phyloP scores from a whole-genome alignment of 2,329 filamentous ascomycete genomes.

The Talaromyces amestolkiae region DNA sequence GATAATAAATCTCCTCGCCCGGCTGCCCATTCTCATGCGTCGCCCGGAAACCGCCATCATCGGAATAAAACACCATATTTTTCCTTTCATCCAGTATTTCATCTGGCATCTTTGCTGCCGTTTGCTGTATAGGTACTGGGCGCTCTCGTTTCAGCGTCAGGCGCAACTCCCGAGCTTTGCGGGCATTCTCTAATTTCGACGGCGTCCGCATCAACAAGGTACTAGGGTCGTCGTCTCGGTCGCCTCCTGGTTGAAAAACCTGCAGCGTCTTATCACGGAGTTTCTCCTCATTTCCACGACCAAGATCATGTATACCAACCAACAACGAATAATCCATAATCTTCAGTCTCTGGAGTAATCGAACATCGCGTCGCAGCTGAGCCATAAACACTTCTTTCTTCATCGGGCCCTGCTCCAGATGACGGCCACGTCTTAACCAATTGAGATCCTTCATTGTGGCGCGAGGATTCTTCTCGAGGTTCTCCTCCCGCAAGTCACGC shows the following conservation, averaged over 20 bases:
- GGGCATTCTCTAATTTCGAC: slow-evolving; percentile 85
- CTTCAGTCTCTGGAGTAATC: slow-evolving; percentile 77
- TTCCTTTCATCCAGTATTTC: slow-evolving; percentile 74
- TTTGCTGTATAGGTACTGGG: slow-evolving; percentile 87
- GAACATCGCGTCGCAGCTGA: slow-evolving; percentile 84
- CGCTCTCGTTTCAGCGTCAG: slow-evolving; percentile 91
- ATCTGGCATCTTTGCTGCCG: slow-evolving; percentile 81
- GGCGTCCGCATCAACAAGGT: slow-evolving; percentile 79
- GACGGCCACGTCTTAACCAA: slow-evolving; percentile 82
- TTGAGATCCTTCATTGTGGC: slow-evolving; percentile 96
- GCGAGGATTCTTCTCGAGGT: slow-evolving; percentile 81
- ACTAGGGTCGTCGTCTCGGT: slow-evolving; percentile 60
- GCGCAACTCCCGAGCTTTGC: slow-evolving; percentile 85
- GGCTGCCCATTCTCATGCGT: slow-evolving; percentile 85
- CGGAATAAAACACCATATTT: slow-evolving; percentile 83
- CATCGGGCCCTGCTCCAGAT: slow-evolving; percentile 81
- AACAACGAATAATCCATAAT: slow-evolving; percentile 99
- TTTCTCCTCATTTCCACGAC: slow-evolving; percentile 91
- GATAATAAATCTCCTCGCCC: slow-evolving; percentile 92
- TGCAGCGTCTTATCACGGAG: slow-evolving; percentile 83
- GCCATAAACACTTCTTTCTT: slow-evolving; percentile 87
- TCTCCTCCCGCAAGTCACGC: slow-evolving; percentile 84
- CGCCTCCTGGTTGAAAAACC: slow-evolving; percentile 87
- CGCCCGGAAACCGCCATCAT: slow-evolving; percentile 88
- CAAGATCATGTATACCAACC: slow-evolving; percentile 87